Percentiles rank a stretch among this genome's conserved stretches.
Evolutionary conservation across 768 basidiomycete genomes (phyloP).

Genomic region (Pholiota molesta): DNA sequence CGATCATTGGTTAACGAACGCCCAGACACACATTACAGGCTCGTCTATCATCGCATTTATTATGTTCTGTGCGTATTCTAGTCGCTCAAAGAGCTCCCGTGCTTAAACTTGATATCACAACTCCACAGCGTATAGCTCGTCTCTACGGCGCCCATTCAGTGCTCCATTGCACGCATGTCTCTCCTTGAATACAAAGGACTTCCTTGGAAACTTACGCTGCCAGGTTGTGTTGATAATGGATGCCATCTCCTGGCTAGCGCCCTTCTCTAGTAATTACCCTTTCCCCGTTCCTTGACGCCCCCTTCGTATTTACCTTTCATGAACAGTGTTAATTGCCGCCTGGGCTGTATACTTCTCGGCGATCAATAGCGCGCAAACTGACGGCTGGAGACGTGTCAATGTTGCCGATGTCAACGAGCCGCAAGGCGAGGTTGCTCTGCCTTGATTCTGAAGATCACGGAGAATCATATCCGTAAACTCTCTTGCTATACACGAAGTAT

Average conservation of each 20-base stretch:
- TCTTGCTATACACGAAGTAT: not conserved
- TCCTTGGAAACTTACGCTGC: conserved; percentile 11
- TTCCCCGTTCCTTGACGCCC: not conserved
- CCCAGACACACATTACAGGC: conserved; percentile 12
- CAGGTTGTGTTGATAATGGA: conserved; percentile 8
- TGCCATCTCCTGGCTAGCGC: conserved; percentile 7
- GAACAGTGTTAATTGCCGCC: conserved; percentile 1
- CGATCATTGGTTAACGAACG: conserved; percentile 12
- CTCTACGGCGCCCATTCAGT: conserved; percentile 7
- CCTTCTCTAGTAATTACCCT: conserved; percentile 9
- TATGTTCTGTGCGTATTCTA: conserved; percentile 11
- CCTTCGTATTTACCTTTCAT: not conserved
- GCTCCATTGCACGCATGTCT: conserved; percentile 6
- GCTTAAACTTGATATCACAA: not conserved
- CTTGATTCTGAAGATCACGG: not conserved
- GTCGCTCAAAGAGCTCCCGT: not conserved
- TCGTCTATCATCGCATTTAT: conserved; percentile 11
- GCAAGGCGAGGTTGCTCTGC: not conserved
- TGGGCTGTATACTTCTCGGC: conserved; percentile 1
- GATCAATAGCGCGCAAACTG: not conserved
- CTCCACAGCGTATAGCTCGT: conserved; percentile 6
- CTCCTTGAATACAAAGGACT: conserved; percentile 1
- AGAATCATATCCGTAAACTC: not conserved
- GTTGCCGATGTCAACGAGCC: conserved; percentile 4
- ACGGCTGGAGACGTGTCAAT: conserved; percentile 5